Evolutionary conservation across 2,329 filamentous ascomycete genomes (phyloP), one percentile per base, ranked within the genome.

Genomic region (Colletotrichum tropicale): DNA sequence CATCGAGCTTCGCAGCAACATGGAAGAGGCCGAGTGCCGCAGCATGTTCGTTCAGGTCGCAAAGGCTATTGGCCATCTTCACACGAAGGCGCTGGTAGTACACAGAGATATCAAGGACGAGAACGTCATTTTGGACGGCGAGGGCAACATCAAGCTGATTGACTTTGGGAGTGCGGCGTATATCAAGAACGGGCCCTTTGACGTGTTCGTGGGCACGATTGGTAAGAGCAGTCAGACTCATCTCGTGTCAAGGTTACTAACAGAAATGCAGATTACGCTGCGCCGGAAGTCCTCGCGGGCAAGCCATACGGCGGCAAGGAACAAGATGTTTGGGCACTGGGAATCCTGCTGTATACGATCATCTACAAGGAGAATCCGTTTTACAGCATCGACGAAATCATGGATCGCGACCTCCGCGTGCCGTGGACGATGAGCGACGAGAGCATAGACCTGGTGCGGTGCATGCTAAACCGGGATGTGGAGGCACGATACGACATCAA

Each of bases 321-420:
- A 84, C 97, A 99, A 87, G 97, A 99, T 82, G 96, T 99, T 34
- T 99, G 97, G 97, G 97, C 97, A 1, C 90, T 99, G 18, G 97
- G 97, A 28, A 98, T 99, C 81, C 90, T 99, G 30, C 91, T 99
- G 16, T 99, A 99, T 88, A 99, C 97, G 32, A 98, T 99, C 82
- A 94, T 98, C 81, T 99, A 99, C 90, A 99, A 98, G 87, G 97
- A 99, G 86, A 99, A 99, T 82, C 96, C 97, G 1, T 99, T 98
- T 85, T 98, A 98, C 89, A 98, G 94, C 85, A 97, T 98, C 81
- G 97, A 99, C 84, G 97, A 99, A 88, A 99, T 99, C 82, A 98
- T 98, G 91, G 97, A 99, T 83, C 96, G 96, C 81, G 96, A 98
- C 80, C 88, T 99, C 75, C 92, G 97, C 64, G 93, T 99, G 32